Evolutionary conservation across 225 moss, liverwort and hornwort species (phyloP).

Genomic region (Polytrichum formosum): DNA sequence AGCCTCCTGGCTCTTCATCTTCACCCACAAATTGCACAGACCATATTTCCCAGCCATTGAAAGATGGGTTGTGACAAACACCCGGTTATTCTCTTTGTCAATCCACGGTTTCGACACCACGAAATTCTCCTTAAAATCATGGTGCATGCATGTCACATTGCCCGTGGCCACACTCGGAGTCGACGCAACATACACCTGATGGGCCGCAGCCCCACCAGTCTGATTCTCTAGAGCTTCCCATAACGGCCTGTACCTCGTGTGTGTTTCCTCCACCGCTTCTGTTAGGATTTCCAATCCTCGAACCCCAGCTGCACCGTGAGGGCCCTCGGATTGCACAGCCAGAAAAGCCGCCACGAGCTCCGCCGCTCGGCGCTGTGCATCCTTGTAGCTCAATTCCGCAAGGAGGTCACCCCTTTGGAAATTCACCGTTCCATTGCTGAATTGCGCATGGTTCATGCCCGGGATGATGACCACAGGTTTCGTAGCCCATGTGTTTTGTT

Average conservation of each 20-base stretch:
- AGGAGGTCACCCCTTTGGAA: slow-evolving; percentile 31
- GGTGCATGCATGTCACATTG: slow-evolving; percentile 33
- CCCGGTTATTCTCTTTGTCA: slow-evolving; percentile 21
- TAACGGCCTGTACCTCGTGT: slow-evolving; percentile 26
- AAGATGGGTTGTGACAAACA: slow-evolving; percentile 36
- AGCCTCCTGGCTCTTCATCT: slow-evolving; percentile 56
- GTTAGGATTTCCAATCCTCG: slow-evolving; percentile 27
- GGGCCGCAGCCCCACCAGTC: slow-evolving; percentile 25
- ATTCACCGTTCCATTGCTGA: slow-evolving; percentile 35
- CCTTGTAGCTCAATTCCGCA: slow-evolving; percentile 19
- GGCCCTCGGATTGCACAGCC: slow-evolving; percentile 33
- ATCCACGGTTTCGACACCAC: slow-evolving; percentile 57
- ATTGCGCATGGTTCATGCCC: slow-evolving; percentile 68
- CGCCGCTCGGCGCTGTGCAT: slow-evolving; percentile 27
- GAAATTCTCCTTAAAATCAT: slow-evolving; percentile 50
- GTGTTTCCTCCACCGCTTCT: slow-evolving; percentile 36
- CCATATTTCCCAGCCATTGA: slow-evolving; percentile 4
- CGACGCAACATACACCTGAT: slow-evolving; percentile 46
- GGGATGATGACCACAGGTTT: slow-evolving; percentile 68
- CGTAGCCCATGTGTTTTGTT: slow-evolving; percentile 35
- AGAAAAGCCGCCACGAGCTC: slow-evolving; percentile 51
- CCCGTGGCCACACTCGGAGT: slow-evolving; percentile 15
- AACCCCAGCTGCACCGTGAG: slow-evolving; percentile 2
- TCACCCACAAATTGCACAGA: slow-evolving; percentile 50
- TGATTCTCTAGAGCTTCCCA: slow-evolving; percentile 42